Percentiles rank a stretch among this genome's conserved stretches.
These are phyloP conservation scores for Fusarium sarcochroum DNA, from an alignment of 2,329 filamentous ascomycete species.

Conservation along the genomic window DNA sequence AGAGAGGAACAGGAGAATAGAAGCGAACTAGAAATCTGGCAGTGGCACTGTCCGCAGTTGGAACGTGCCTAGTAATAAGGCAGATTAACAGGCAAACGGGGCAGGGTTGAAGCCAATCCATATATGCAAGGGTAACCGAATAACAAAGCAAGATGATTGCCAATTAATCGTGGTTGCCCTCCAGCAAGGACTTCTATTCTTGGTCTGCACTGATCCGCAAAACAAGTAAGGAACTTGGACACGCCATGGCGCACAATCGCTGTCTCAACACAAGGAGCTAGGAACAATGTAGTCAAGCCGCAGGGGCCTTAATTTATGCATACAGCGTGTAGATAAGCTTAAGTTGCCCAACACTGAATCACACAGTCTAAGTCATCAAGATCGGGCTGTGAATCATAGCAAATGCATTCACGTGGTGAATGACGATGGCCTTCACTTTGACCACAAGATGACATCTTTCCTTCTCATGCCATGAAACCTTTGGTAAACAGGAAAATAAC, in stretches of 20 bases:
- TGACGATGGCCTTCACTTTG: background rate
- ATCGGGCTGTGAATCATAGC: too few species aligned
- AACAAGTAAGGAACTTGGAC: background rate
- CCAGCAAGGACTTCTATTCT: background rate
- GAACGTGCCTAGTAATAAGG: background rate
- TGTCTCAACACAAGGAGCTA: background rate
- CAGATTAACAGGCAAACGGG: background rate
- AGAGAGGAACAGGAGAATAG: background rate
- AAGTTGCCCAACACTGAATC: too few species aligned
- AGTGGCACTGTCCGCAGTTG: slow-evolving; percentile 10
- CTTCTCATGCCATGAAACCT: background rate
- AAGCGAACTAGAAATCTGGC: slow-evolving; percentile 9
- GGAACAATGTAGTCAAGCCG: background rate
- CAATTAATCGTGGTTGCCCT: background rate
- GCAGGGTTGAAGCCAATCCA: background rate
- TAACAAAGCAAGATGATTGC: background rate
- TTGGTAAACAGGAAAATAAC: background rate
- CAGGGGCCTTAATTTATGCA: background rate
- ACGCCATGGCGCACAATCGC: background rate
- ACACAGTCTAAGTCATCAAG: too few species aligned
- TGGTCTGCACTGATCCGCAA: background rate
- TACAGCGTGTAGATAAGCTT: background rate
- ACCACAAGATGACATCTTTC: background rate
- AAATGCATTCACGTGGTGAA: background rate
- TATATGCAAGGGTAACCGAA: slow-evolving; percentile 5